phyloP scores from a whole-genome alignment of 2,329 filamentous ascomycete genomes.

The Westerdykella sp. region DNA sequence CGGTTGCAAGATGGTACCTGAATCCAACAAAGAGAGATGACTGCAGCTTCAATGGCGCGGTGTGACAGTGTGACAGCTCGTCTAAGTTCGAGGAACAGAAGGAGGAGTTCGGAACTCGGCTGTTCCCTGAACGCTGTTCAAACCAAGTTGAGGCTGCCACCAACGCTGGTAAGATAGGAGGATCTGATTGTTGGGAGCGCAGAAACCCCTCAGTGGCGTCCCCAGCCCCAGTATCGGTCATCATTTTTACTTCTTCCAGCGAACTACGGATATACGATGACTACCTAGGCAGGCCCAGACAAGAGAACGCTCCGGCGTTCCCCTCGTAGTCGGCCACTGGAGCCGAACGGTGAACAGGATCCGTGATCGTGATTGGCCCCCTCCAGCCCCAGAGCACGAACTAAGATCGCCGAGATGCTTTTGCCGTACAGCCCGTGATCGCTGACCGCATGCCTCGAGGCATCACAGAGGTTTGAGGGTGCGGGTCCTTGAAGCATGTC shows the following conservation, averaged over 20 bases:
- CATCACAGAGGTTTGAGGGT: slow-evolving; percentile 30
- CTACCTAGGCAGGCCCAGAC: slow-evolving; percentile 2
- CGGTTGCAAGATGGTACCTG: too few relatives aligned
- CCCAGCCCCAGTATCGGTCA: slow-evolving; percentile 10
- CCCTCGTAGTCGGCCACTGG: slow-evolving; percentile 4
- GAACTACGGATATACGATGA: slow-evolving; percentile 4
- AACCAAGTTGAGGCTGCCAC: background rate
- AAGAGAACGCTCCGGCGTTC: slow-evolving; percentile 1
- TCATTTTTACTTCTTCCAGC: slow-evolving; percentile 17
- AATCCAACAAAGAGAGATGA: too few relatives aligned
- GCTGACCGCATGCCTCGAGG: slow-evolving; percentile 20
- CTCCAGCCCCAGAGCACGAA: slow-evolving; percentile 9
- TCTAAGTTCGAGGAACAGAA: slow-evolving; percentile 1
- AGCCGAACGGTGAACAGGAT: background rate
- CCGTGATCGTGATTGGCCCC: slow-evolving; percentile 3
- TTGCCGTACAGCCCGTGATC: slow-evolving; percentile 23
- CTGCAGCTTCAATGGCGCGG: background rate
- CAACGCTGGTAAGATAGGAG: background rate
- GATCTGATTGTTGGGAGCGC: background rate
- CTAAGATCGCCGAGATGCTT: slow-evolving; percentile 15
- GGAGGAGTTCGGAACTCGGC: too few relatives aligned
- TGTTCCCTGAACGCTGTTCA: background rate
- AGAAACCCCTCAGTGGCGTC: background rate
- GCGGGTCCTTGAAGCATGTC: slow-evolving; percentile 15
- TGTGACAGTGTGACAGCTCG: background rate